phyloP scores from a whole-genome alignment of 306 rosid genomes.

The Bauhinia variegata region DNA sequence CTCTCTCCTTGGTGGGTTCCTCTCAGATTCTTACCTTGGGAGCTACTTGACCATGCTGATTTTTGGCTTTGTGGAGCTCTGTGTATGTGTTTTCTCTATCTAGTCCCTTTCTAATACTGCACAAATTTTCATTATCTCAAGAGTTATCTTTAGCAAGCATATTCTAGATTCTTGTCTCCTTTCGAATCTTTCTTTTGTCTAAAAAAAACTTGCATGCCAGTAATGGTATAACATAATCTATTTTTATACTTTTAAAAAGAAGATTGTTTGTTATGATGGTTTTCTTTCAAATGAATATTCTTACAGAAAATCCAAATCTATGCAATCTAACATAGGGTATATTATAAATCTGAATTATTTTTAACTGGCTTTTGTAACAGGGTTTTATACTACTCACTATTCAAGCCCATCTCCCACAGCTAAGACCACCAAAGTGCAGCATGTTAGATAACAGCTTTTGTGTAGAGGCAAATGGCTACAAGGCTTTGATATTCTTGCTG shows the following conservation, averaged over 20 bases:
- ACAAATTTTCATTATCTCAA: conserved; percentile 13
- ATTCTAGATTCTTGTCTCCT: conserved; percentile 31
- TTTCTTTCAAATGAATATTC: neutral
- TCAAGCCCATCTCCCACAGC: conserved; percentile 60
- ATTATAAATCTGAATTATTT: neutral
- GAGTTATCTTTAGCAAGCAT: neutral
- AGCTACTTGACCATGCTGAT: conserved; percentile 64
- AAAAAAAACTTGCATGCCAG: too few relatives aligned
- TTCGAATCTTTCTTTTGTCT: neutral
- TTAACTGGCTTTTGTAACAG: conserved; percentile 29
- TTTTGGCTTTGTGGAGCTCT: conserved; percentile 63
- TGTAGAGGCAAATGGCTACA: conserved; percentile 48
- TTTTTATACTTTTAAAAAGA: too few relatives aligned
- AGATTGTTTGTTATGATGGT: too few relatives aligned
- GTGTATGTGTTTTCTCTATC: conserved; percentile 40
- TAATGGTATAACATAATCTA: too few relatives aligned
- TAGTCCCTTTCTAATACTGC: neutral
- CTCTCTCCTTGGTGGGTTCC: conserved; percentile 69
- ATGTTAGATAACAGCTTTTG: conserved; percentile 36
- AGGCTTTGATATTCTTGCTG: conserved; percentile 50
- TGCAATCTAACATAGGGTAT: neutral
- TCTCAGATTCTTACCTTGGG: conserved; percentile 68
- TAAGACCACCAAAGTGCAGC: conserved; percentile 56
- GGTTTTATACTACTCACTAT: conserved; percentile 59
- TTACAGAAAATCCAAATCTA: neutral